Evolutionary conservation across 2,329 filamentous ascomycete genomes (phyloP), one percentile per base, ranked within the genome.

Genomic region (Penicillium polonicum): DNA sequence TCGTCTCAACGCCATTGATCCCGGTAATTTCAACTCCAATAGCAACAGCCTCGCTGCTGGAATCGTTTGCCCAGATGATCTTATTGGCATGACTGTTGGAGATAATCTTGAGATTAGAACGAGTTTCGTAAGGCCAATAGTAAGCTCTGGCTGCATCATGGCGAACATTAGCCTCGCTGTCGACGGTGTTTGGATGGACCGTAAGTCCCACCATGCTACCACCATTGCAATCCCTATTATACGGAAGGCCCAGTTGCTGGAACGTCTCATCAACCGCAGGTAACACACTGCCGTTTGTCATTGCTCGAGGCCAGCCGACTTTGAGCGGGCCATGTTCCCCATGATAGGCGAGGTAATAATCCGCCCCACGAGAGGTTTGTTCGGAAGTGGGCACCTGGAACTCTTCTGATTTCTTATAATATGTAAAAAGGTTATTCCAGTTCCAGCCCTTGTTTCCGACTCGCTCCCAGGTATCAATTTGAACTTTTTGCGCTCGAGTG

Each of bases 121-220:
- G 70, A 23, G 68, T 55, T 55, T 66, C 67, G 51, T 75, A 66
- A 0, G 80, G 79, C 61, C 72, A 80, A 60, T 80, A 82, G 61
- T 80, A 82, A 4, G 79, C 76, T 27, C 78, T 69, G 4, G 77
- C 79, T 17, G 80, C 77, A 65, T 82, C 80, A 53, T 78, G 72
- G n/a, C 80, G 75, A 5, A 78, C 66, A 55, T 76, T 68, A 7
- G 65, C 65, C 4, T 68, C 67, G 3, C 67, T 52, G 57, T 82
- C 70, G 15, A 80, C 38, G 2, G 78, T 82, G 58, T 72, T 68
- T 0, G 79, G 76, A 65, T 73, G 79, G 6, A 74, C 59, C 19
- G 70, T 72, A 56, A 78, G 78, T 5, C 80, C 80, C 19, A 72
- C 66, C 76, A 82, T 77, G 8, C 64, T 61, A 23, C 80, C 79